phyloP scores from a whole-genome alignment of 345 rosid species.

The Hibiscus syriacus region DNA sequence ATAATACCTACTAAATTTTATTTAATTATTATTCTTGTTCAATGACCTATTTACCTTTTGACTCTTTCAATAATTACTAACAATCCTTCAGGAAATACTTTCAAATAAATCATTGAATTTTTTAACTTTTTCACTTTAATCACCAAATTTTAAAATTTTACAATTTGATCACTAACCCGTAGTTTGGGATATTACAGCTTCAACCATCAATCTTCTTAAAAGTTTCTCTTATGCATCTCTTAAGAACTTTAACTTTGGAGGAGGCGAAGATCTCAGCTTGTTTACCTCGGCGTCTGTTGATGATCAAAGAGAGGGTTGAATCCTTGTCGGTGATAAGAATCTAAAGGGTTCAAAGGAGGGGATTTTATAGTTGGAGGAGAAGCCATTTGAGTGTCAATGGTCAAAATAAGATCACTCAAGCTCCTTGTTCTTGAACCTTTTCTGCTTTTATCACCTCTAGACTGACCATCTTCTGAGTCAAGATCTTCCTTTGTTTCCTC shows the following conservation, averaged over 20 bases:
- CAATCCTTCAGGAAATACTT: too few species aligned
- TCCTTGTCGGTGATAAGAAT: slow-evolving; percentile 42
- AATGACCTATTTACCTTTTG: too few species aligned
- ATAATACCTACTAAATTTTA: too few species aligned
- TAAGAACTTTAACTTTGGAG: slow-evolving; percentile 90
- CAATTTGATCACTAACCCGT: too few species aligned
- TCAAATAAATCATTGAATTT: too few species aligned
- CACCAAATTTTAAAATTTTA: too few species aligned
- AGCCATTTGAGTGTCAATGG: slow-evolving; percentile 47
- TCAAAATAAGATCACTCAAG: slow-evolving; percentile 55
- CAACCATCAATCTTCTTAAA: slow-evolving; percentile 39
- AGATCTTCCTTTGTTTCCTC: slow-evolving; percentile 93
- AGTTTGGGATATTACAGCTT: too few species aligned
- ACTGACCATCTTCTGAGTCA: slow-evolving; percentile 84
- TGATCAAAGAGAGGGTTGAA: slow-evolving; percentile 85
- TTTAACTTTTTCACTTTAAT: too few species aligned
- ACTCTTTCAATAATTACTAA: too few species aligned
- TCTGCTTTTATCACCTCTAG: slow-evolving; percentile 41
- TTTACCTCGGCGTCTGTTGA: slow-evolving; percentile 45
- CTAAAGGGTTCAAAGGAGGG: slow-evolving; percentile 28
- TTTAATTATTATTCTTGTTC: too few species aligned
- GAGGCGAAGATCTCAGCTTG: slow-evolving; percentile 64
- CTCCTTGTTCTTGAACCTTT: slow-evolving; percentile 71
- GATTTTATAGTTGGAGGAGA: too few species aligned
- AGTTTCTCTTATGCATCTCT: slow-evolving; percentile 92